Evolutionary conservation across 257 asterid species (phyloP), one percentile per base, ranked within the genome.

Genomic region (Nyctanthes arbortristis): DNA sequence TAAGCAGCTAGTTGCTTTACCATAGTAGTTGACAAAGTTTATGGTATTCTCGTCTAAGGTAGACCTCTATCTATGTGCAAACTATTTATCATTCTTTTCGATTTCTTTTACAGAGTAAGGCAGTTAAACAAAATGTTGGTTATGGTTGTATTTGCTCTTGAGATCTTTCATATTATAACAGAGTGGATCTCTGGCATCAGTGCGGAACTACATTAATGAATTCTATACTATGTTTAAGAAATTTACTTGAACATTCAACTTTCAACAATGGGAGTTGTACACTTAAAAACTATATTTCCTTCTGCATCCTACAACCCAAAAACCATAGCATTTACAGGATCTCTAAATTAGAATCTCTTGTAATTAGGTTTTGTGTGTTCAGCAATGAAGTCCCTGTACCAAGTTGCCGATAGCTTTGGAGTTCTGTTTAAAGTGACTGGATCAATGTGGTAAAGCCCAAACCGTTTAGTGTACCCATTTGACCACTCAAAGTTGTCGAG

Each of bases 401-500:
- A 80, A 61, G 65, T 39, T 32, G 87, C 85, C 4, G 91, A 83
- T 3, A 47, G 43, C 43, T 66, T 83, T 9, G 89, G 84, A 34
- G 66, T 83, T 64, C 88, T 88, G 74, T 71, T 22, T 5, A 83
- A 77, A 20, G 81, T 88, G 8, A 65, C 61, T 35, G 24, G 78
- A 47, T 82, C 76, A 28, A 85, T 83, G 67, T 78, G 74, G 63
- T 85, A 43, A 25, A 88, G 88, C 49, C 95, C 96, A 67, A 86
- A 88, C 32, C 88, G 85, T 78, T 69, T 47, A 11, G 77, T 77
- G 66, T 84, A 88, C 67, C 95, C 95, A 16, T 30, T 54, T 47
- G 66, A 61, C 97, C 96, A 86, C 86, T 88, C 97, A 63, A 88
- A 88, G 75, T 86, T 86, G 82, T 90, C 93, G 5, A 90, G 84